Evolutionary conservation across 2,329 filamentous ascomycete genomes (phyloP).

Genomic region (Colletotrichum gigasporum): DNA sequence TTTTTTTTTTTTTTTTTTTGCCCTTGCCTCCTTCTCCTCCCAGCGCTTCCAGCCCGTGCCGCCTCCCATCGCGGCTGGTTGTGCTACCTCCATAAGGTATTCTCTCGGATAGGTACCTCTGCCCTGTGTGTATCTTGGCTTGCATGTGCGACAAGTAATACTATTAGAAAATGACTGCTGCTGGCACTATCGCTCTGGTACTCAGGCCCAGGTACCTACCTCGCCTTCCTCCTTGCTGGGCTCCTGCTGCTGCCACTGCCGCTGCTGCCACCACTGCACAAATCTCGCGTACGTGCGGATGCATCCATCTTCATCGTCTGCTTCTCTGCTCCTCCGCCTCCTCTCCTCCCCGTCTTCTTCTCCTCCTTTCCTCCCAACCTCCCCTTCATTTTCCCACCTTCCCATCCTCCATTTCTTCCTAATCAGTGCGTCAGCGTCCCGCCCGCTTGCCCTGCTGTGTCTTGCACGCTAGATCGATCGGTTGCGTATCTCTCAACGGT

Average conservation of each 20-base stretch:
- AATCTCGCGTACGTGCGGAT: constrained; percentile 29
- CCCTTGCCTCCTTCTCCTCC: not conserved
- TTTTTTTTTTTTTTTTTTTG: not conserved
- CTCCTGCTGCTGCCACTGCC: not conserved
- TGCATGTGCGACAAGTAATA: too few relatives aligned
- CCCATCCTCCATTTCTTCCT: not conserved
- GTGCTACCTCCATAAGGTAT: too few relatives aligned
- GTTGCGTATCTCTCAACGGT: constrained; percentile 10
- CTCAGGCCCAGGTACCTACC: not conserved
- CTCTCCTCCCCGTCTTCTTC: constrained; percentile 1
- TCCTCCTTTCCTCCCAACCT: constrained; percentile 26
- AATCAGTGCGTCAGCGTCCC: constrained; percentile 6
- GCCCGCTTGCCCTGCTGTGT: constrained; percentile 4
- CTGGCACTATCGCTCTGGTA: too few relatives aligned
- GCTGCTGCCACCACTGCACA: constrained; percentile 17
- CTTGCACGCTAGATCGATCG: constrained; percentile 18
- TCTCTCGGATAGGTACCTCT: too few relatives aligned
- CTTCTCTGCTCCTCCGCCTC: not conserved
- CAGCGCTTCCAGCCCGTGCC: too few relatives aligned
- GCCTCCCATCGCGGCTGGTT: too few relatives aligned
- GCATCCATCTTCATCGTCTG: constrained; percentile 24
- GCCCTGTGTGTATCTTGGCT: too few relatives aligned
- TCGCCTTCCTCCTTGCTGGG: too few relatives aligned
- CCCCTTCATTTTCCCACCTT: not conserved
- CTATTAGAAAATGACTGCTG: too few relatives aligned